phyloP scores from a whole-genome alignment of 768 basidiomycete species.

The Pulveroboletus frians region DNA sequence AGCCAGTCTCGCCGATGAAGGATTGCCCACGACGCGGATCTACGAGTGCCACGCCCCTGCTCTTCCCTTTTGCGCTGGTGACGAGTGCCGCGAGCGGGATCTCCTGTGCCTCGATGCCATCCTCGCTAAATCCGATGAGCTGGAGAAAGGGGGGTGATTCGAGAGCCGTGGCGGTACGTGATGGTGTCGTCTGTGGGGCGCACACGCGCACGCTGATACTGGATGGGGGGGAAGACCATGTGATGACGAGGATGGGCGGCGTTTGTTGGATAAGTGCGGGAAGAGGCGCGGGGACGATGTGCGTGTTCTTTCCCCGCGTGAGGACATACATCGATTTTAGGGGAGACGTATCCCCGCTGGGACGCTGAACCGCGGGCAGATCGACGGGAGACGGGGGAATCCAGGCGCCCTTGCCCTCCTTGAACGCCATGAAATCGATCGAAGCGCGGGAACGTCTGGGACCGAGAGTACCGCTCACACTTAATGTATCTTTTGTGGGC shows the following conservation, averaged over 20 bases:
- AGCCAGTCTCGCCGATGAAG: slow-evolving; percentile 58
- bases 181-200: slow-evolving; percentile 22
- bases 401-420: slow-evolving; percentile 30
- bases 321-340: slow-evolving; percentile 52
- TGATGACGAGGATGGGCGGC: slow-evolving; percentile 49
- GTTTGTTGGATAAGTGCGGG: slow-evolving; percentile 44
- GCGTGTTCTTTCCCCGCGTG: slow-evolving; percentile 65
- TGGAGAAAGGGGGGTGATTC: slow-evolving; percentile 50
- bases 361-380: slow-evolving; percentile 18
- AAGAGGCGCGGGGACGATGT: slow-evolving; percentile 63
- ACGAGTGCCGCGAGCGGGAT: slow-evolving; percentile 47
- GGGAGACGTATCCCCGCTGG: slow-evolving; percentile 16
- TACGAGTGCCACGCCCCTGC: slow-evolving; percentile 32
- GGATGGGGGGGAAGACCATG: slow-evolving; percentile 57
- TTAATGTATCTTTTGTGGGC: slow-evolving; percentile 21
- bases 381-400: slow-evolving; percentile 24
- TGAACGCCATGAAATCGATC: slow-evolving; percentile 40
- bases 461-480: slow-evolving; percentile 20
- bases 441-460: slow-evolving; percentile 38
- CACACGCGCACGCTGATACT: slow-evolving; percentile 51
- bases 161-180: neutral
- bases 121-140: slow-evolving; percentile 61
- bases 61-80: slow-evolving; percentile 31
- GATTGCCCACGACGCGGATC: slow-evolving; percentile 52
- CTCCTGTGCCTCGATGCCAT: slow-evolving; percentile 74